A percentile compares a stretch with the other conserved stretches of the same genome.
Evolutionary conservation across 2,329 filamentous ascomycete genomes (phyloP).

Genomic region (Chaetomiaceae sp.): DNA sequence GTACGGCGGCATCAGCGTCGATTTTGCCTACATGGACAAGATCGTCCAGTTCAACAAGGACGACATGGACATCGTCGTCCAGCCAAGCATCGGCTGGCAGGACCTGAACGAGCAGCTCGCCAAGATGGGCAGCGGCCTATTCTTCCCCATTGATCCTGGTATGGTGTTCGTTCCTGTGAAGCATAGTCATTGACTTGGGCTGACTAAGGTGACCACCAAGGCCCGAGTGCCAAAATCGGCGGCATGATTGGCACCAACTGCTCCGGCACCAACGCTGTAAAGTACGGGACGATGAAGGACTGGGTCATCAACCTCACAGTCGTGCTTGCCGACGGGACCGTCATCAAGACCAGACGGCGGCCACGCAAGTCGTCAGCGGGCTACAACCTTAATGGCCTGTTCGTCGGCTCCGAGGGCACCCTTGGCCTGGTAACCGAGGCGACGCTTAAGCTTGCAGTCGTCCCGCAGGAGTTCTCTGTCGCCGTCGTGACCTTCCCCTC

Average conservation of each 20-base stretch:
- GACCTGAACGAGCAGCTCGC: conserved; percentile 68
- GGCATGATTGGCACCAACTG: conserved; percentile 80
- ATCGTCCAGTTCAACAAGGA: conserved; percentile 75
- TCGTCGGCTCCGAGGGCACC: conserved; percentile 78
- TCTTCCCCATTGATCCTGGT: conserved; percentile 87
- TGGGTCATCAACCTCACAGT: conserved; percentile 82
- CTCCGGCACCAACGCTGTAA: conserved; percentile 73
- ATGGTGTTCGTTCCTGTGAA: conserved; percentile 15
- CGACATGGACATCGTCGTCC: conserved; percentile 90
- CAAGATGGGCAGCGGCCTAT: conserved; percentile 69
- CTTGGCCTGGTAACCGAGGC: conserved; percentile 78
- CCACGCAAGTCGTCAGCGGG: conserved; percentile 77
- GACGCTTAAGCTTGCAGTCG: conserved; percentile 71
- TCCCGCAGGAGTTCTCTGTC: conserved; percentile 71
- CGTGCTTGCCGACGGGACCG: conserved; percentile 69
- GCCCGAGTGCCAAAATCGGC: conserved; percentile 67
- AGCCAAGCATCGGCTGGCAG: conserved; percentile 91
- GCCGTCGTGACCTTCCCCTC: conserved; percentile 75
- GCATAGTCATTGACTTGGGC: too few relatives aligned
- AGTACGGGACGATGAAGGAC: conserved; percentile 83
- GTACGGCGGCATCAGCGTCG: conserved; percentile 80
- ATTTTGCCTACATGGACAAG: conserved; percentile 83
- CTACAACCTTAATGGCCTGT: conserved; percentile 76
- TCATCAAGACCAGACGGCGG: conserved; percentile 74
- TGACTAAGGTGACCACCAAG: conserved; percentile 29